Base-by-base conservation (phyloP, 75 land plant species). In the Cryptomeria japonica region DNA sequence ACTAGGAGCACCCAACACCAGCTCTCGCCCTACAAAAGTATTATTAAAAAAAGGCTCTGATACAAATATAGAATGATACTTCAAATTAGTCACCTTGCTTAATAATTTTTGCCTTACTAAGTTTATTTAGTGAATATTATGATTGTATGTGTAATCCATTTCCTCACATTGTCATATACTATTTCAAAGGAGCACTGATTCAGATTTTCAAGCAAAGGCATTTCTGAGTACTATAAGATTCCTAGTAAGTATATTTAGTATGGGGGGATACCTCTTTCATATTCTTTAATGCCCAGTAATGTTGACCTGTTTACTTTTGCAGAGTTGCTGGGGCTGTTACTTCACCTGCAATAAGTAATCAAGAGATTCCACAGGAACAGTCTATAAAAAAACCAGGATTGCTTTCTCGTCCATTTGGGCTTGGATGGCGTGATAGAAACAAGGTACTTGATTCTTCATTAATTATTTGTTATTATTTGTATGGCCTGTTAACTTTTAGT, bases 381-480 rank as follows among this genome's bases (percentile, higher is more conserved):
- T 91, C 96, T 15, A 5, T 91, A 75, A 90, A 93, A 72, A 95
- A 94, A 84, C 91, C 90, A 84, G 84, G 94, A 86, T 87, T 95
- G 80, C 91, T 96, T 47, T 90, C 93, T 55, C 91, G 95, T 87
- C 93, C 96, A 68, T 96, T 96, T 87, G 94, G 90, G 53, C 89
- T 95, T 77, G 89, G 90, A 15, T 95, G 97, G 95, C 95, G 94
- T 72, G 96, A 96, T 64, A 91, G 88, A 31, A 95, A 88, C 88
- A 95, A 94, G 95, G 97, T 93, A 31, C 85, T 84, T 84, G 6
- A 47, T 84, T n/a, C 18, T 31, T 51, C n/a, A 36, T n/a, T 2
- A 46, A 31, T 47, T 25, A n/a, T 31, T 32, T 84, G 13, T 39
- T 25, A 47, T 51, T 49, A 28, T 46, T 84, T 13, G 5, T 28